These are phyloP conservation scores for Stachybotrys echinatus DNA, from an alignment of 2,329 filamentous ascomycete genomes.

Conservation along the genomic window DNA sequence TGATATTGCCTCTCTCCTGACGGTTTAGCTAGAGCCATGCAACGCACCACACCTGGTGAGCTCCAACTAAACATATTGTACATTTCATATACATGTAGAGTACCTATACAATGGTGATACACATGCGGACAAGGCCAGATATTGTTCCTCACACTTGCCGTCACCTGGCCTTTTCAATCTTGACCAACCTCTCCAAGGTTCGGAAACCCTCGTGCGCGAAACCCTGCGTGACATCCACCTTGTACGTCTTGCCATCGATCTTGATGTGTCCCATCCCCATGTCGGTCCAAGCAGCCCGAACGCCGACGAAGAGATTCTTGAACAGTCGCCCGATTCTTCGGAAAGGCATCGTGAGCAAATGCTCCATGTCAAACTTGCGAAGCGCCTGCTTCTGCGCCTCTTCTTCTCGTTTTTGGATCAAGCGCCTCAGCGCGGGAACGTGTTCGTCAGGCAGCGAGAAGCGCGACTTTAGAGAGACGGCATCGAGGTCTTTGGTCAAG, in stretches of 20 bases:
- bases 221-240: conserved; percentile 52
- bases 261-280: conserved; percentile 50
- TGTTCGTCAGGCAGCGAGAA: conserved; percentile 32
- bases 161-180: conserved; percentile 6
- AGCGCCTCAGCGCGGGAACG: conserved; percentile 26
- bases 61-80: too few species aligned
- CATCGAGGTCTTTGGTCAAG: conserved; percentile 27
- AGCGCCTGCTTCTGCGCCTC: conserved; percentile 30
- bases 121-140: too few species aligned
- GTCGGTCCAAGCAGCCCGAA: conserved; percentile 47
- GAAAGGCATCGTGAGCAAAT: conserved; percentile 54
- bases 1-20: too few species aligned
- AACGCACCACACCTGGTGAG: too few species aligned
- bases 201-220: conserved; percentile 55
- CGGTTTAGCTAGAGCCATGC: too few species aligned
- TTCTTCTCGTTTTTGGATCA: conserved; percentile 26
- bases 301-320: conserved; percentile 34
- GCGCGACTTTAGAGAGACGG: conserved; percentile 28
- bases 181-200: conserved; percentile 51
- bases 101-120: too few species aligned
- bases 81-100: too few species aligned
- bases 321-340: conserved; percentile 40
- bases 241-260: conserved; percentile 44
- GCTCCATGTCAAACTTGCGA: conserved; percentile 47
- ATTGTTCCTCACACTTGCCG: too few species aligned